Percentiles rank a stretch among this genome's conserved stretches.
Conservation (phyloP, 2,329 filamentous ascomycete genomes). For the Amauroascus niger region DNA sequence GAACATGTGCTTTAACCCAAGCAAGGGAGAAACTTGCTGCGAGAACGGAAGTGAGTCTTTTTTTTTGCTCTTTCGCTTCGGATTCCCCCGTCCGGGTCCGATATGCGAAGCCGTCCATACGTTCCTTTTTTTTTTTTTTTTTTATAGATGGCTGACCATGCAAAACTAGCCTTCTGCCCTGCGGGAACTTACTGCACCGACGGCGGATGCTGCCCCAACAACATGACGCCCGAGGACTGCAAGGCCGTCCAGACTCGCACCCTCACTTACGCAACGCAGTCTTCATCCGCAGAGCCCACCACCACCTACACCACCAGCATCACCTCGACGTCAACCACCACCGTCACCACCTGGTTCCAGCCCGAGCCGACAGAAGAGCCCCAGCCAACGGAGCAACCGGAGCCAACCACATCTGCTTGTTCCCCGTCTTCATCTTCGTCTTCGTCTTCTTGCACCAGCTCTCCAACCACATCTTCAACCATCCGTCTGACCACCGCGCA, state of each 20-base stretch:
- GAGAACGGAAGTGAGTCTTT: conserved; percentile 12
- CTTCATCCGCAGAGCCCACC: background rate
- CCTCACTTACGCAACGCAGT: background rate
- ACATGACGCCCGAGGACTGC: conserved; percentile 10
- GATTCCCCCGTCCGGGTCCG: no score
- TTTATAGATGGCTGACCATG: background rate
- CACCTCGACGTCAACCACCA: background rate
- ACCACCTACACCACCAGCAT: conserved; percentile 3
- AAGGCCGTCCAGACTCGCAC: background rate
- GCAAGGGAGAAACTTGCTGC: conserved; percentile 12
- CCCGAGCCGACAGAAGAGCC: background rate
- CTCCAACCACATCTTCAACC: no score
- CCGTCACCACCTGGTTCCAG: background rate
- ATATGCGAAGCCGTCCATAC: no score
- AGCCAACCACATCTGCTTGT: conserved; percentile 2
- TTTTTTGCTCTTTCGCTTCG: no score
- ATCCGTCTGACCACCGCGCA: background rate
- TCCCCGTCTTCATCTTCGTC: background rate
- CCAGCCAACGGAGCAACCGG: background rate
- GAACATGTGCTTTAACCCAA: conserved; percentile 11
- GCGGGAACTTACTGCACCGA: conserved; percentile 11
- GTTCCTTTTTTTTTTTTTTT: no score
- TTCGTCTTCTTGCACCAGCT: no score
- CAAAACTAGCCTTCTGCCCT: conserved; percentile 4
- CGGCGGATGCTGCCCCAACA: conserved; percentile 8